Conservation (phyloP, 176 grass and related monocot species). For the Oryza glumipatula region DNA sequence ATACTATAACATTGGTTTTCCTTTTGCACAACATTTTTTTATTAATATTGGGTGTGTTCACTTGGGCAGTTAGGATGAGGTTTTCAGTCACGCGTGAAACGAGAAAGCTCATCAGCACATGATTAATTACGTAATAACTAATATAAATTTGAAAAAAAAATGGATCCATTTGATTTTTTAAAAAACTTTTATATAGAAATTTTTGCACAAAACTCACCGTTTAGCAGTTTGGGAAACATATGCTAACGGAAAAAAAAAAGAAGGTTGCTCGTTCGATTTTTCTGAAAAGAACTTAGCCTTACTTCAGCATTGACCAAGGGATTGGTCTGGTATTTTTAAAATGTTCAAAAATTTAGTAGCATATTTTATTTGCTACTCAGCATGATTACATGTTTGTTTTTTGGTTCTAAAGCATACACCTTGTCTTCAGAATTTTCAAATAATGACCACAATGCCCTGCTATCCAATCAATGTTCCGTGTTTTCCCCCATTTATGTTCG, state of each 20-base stretch:
- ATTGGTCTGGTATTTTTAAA: background rate
- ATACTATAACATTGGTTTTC: background rate
- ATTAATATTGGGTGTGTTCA: background rate
- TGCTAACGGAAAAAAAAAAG: too few relatives aligned
- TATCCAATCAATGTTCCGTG: background rate
- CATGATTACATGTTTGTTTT: slow-evolving; percentile 17
- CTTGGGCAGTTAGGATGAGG: too few relatives aligned
- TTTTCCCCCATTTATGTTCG: background rate
- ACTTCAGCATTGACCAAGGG: slow-evolving; percentile 15
- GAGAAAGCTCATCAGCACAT: too few relatives aligned
- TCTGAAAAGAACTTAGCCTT: too few relatives aligned
- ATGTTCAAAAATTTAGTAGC: background rate
- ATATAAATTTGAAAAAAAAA: too few relatives aligned
- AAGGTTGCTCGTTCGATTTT: too few relatives aligned
- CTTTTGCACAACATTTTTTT: background rate
- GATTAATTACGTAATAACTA: too few relatives aligned
- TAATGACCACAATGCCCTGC: background rate
- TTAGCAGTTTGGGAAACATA: too few relatives aligned
- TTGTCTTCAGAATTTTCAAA: slow-evolving; percentile 5
- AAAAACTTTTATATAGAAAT: too few relatives aligned
- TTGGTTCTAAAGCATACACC: background rate
- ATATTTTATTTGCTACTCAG: slow-evolving; percentile 11
- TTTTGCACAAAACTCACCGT: too few relatives aligned
- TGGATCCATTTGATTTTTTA: too few relatives aligned
- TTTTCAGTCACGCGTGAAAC: too few relatives aligned